phyloP scores from a whole-genome alignment of 1,139 yeast species.

The Lodderomyces metapsilosis region DNA sequence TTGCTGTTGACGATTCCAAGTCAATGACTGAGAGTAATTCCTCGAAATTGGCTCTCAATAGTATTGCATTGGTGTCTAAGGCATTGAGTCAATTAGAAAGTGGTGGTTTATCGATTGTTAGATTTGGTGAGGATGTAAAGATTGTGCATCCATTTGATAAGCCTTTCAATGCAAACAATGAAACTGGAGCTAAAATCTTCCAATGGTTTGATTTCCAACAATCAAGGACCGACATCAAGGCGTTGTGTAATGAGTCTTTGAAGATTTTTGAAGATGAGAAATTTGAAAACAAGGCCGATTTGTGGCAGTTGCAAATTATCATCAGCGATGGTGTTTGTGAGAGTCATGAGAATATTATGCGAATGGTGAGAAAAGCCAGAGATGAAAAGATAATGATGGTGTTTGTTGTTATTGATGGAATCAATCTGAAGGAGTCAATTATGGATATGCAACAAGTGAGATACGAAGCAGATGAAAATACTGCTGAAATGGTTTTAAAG shows the following conservation, averaged over 20 bases:
- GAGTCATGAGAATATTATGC: slow-evolving; percentile 78
- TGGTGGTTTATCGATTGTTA: slow-evolving; percentile 87
- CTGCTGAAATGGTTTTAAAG: slow-evolving; percentile 70
- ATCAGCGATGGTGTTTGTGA: slow-evolving; percentile 97
- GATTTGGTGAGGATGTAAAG: slow-evolving; percentile 82
- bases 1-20: slow-evolving; percentile 95
- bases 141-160: slow-evolving; percentile 89
- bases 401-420: slow-evolving; percentile 90
- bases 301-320: slow-evolving; percentile 93
- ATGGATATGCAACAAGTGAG: slow-evolving; percentile 93
- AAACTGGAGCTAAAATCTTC: slow-evolving; percentile 80
- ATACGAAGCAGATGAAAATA: slow-evolving; percentile 62
- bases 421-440: slow-evolving; percentile 80
- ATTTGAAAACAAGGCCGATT: slow-evolving; percentile 54
- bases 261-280: slow-evolving; percentile 73
- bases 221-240: slow-evolving; percentile 77
- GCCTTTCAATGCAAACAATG: slow-evolving; percentile 68
- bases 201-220: slow-evolving; percentile 92
- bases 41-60: slow-evolving; percentile 88
- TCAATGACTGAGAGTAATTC: slow-evolving; percentile 95
- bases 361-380: slow-evolving; percentile 86
- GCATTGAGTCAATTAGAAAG: slow-evolving; percentile 93
- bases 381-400: slow-evolving; percentile 94
- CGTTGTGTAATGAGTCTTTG: slow-evolving; percentile 69
- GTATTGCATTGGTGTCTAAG: slow-evolving; percentile 90